Evolutionary conservation across 1,284 basidiomycete species (phyloP), one percentile per base, ranked within the genome.

Genomic region (Pseudozyma flocculosa): DNA sequence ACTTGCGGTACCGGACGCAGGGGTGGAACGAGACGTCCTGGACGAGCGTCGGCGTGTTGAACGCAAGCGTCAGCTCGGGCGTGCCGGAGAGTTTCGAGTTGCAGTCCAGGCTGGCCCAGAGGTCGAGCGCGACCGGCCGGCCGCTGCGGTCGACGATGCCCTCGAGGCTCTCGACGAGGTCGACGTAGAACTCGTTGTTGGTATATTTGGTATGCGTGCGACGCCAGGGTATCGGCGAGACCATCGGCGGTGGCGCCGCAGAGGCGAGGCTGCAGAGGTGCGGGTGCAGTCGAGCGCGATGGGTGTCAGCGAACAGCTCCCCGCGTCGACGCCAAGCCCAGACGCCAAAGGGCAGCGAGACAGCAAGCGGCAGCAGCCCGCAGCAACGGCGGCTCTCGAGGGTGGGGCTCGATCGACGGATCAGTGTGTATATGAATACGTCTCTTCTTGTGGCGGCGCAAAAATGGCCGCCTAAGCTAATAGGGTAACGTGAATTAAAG

Each of bases 11-110:
- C 32, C 86, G 83, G 45, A 96, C 86, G 76, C 92, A 96, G 29
- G 90, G 86, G 77, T 97, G 92, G 77, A 95, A 94, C 1, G 88
- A 85, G 61, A 86, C 88, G 63, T 94, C 89, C 3, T 82, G 80
- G 60, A 96, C 80, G 34, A 86, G 82, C 58, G 85, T 83, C 0
- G 88, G 82, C 30, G 50, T 30, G 39, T 54, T 62, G 29, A 76
- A 61, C 7, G 45, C 48, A 15, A 76, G 39, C 19, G 45, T 45
- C 22, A 76, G 43, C 41, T 71, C 70, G 1, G 73, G 73, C n/a
- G 54, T 65, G 7, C 72, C 73, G 43, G 89, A 54, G 8, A 76
- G 42, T 26, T 56, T 38, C 37, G 72, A 66, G 18, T 66, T 67
- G 50, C 70, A 68, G 43, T 61, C 45, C 11, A 76, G 39, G 18